Base-by-base conservation (phyloP, 2,329 filamentous ascomycete species). In the Colletotrichum melonis region DNA sequence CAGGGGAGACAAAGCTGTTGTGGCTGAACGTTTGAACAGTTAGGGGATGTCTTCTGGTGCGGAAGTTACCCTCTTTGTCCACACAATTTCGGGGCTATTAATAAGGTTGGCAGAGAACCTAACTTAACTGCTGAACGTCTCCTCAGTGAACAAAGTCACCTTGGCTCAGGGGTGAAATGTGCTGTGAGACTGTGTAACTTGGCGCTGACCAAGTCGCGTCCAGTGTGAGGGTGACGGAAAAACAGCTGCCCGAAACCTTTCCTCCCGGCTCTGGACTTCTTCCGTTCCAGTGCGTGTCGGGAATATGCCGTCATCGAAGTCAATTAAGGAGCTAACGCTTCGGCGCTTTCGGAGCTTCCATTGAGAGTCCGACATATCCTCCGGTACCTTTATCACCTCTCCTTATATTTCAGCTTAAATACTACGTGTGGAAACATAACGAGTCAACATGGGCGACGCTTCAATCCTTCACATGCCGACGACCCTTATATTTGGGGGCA, bases 401-500 rank as follows among this genome's bases (percentile, higher is more conserved):
- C 5, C 3, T 56, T 56, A 24, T 56, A 24, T 56, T 5, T 24
- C 22, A 26, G 26, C 14, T 35, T 8, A 35, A 4, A 35, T 12
- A 26, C 28, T n/a, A 56, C 14, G 38, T 49, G 42, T 49, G 4
- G 22, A 49, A 49, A 19, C 19, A 49, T 19, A 49, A 49, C 4
- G 0, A n/a, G n/a, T 22, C 42, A 67, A 68, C 35, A 75, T 75
- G 74, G 74, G 74, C 30, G 74, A 75, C 64, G 74, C 74, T n/a
- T 73, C 66, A 22, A 72, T 72, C 24, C 63, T 74, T 42, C 73
- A 60, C n/a, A 77, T 77, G 73, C 75, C 76, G n/a, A 75, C 76
- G 26, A 74, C 76, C 1, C 73, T 78, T 26, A 78, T 79, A 22
- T 74, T 79, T 67, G 78, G 78, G 65, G 78, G 78, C 73, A 76